A percentile compares a stretch with the other conserved stretches of the same genome.
Conservation (phyloP, 768 basidiomycete species). For the Agrocybe pediades region DNA sequence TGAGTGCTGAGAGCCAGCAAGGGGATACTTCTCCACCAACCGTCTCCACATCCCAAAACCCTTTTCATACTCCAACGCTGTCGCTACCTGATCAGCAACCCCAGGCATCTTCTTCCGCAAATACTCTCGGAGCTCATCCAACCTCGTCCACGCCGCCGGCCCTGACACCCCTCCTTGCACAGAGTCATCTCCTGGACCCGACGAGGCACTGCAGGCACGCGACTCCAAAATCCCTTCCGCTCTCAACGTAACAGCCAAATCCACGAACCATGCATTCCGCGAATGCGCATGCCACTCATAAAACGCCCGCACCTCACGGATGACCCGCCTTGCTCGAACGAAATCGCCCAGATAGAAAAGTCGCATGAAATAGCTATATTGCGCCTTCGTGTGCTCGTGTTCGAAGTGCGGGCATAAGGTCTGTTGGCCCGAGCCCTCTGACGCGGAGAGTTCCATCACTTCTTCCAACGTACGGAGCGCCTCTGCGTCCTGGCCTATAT, state of each 20-base stretch:
- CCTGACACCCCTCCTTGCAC: conserved; percentile 8
- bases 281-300: background rate
- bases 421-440: no score
- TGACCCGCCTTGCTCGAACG: background rate
- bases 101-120: background rate
- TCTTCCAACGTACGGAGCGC: conserved; percentile 35
- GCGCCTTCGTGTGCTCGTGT: background rate
- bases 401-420: no score
- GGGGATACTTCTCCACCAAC: background rate
- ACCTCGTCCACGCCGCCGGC: background rate
- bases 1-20: no score
- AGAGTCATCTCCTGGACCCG: background rate
- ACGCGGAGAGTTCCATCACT: conserved; percentile 30
- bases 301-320: background rate
- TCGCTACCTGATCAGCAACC: background rate
- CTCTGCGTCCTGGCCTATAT: no score
- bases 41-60: background rate
- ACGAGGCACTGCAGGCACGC: conserved; percentile 1
- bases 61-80: background rate
- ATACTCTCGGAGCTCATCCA: background rate
- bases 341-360: background rate
- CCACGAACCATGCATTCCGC: conserved; percentile 4
- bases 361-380: background rate
- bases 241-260: conserved; percentile 3
- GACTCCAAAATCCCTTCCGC: conserved; percentile 2